Base-by-base conservation (phyloP, 805 yeast genomes). In the Komagataella pseudopastoris region DNA sequence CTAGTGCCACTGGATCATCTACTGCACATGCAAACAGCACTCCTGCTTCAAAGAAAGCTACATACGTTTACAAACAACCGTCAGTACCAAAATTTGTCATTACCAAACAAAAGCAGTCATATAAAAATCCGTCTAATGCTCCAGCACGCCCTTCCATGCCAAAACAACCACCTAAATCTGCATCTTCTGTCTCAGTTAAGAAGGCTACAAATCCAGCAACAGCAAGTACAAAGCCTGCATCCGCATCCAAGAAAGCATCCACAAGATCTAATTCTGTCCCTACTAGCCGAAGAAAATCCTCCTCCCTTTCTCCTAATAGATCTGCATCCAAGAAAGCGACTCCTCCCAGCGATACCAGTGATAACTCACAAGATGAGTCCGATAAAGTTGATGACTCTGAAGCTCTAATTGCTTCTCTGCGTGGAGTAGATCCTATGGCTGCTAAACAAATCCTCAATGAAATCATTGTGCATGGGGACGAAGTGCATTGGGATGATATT, bases 401-500 rank as follows among this genome's bases (percentile, higher is more conserved):
- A n/a, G 59, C 59, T 48, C 56, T 78, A 20, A 75, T 78, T 48
- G 62, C 66, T n/a, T 70, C 75, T 6, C 61, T 76, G 47, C 63
- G 71, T 53, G 96, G 96, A 2, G 85, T 91, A 8, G 98, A 91
- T 64, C 80, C 77, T 51, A 59, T 60, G 3, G 83, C 95, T 0
- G 96, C 95, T 8, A 77, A 78, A 55, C 96, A 88, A 62, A 90
- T 91, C 50, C 69, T 91, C 52, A 85, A 85, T 56, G 96, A 91
- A 61, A 88, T 91, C 53, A 85, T 91, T 23, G 85, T 89, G 4
- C 82, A 81, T 51, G 96, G 96, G 12, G 96, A 90, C 61, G 87
- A 87, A 58, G 93, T 91, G 1, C 82, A 78, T 58, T 93, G 98
- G 98, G 91, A 85, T 50, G 98, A 93, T 61, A 85, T 91, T 55